A percentile compares a stretch with the other conserved stretches of the same genome.
phyloP scores from a whole-genome alignment of 441 rosid genomes.

The Breynia disticha region DNA sequence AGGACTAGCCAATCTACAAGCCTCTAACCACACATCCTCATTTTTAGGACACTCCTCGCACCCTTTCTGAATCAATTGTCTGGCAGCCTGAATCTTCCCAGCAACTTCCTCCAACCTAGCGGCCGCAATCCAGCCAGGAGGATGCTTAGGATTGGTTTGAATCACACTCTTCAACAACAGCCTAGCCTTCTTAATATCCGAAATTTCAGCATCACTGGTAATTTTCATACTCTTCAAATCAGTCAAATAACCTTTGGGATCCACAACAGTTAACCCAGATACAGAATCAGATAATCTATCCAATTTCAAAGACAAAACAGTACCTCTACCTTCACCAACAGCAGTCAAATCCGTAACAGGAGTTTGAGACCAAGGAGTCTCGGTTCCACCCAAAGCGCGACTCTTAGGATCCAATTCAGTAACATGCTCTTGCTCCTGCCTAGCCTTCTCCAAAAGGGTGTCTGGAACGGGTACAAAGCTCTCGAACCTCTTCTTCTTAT shows the following conservation, averaged over 20 bases:
- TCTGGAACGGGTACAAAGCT: constrained; percentile 87
- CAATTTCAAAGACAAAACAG: constrained; percentile 76
- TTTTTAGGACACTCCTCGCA: constrained; percentile 90
- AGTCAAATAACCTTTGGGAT: constrained; percentile 88
- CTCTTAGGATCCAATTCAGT: constrained; percentile 90
- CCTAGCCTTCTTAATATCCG: constrained; percentile 89
- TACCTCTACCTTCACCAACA: constrained; percentile 91
- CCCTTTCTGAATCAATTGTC: constrained; percentile 71
- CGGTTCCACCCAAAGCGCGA: constrained; percentile 66
- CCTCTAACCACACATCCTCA: constrained; percentile 94
- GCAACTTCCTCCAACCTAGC: constrained; percentile 97
- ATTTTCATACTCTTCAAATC: constrained; percentile 95
- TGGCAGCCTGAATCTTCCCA: constrained; percentile 78
- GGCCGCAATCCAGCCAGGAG: constrained; percentile 93
- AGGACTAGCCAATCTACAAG: constrained; percentile 78
- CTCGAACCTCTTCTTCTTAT: constrained; percentile 86
- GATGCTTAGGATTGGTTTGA: constrained; percentile 82
- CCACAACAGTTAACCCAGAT: constrained; percentile 82
- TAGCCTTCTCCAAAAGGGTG: constrained; percentile 85
- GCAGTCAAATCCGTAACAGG: constrained; percentile 83
- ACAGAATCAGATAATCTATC: constrained; percentile 87
- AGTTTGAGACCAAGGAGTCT: constrained; percentile 86
- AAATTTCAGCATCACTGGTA: constrained; percentile 89
- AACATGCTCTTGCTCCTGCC: constrained; percentile 89
- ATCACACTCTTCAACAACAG: constrained; percentile 79